phyloP scores from a whole-genome alignment of 805 yeast genomes.

The Candida pini region DNA sequence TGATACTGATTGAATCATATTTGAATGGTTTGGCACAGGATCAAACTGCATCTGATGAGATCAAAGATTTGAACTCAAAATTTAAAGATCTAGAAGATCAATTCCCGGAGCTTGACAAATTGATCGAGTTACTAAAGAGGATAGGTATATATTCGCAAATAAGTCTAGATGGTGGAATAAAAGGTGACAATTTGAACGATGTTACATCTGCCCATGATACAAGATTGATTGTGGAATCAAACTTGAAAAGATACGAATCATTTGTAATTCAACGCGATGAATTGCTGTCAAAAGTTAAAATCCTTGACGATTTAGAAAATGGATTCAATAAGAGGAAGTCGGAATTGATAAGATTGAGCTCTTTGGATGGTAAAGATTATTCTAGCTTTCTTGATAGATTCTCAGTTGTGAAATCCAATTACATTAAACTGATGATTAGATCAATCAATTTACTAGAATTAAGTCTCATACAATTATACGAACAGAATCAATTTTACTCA shows the following conservation, averaged over 20 bases:
- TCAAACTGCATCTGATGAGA: constrained; percentile 3
- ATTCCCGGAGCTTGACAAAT: constrained; percentile 5
- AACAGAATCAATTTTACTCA: constrained; percentile 12
- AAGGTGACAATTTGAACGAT: constrained; percentile 2
- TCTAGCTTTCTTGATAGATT: too few species aligned
- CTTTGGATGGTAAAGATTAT: too few species aligned
- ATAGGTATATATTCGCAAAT: constrained; percentile 7
- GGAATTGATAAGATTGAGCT: constrained; percentile 4
- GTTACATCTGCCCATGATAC: constrained; percentile 11
- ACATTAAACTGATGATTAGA: constrained; percentile 11
- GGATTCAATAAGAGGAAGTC: constrained; percentile 7
- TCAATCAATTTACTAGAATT: constrained; percentile 14
- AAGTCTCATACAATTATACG: constrained; percentile 13
- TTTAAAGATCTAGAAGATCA: constrained; percentile 4
- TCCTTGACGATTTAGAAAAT: constrained; percentile 5
- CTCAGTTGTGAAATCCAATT: constrained; percentile 2
- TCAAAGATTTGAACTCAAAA: constrained; percentile 1
- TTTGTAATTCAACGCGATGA: constrained; percentile 9
- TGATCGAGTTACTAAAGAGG: constrained; percentile 4
- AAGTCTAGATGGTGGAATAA: not conserved
- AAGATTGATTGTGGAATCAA: constrained; percentile 8
- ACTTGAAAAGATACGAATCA: constrained; percentile 6
- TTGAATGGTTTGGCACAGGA: constrained; percentile 7
- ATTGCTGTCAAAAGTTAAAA: constrained; percentile 4
- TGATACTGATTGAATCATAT: constrained; percentile 10